Evolutionary conservation across 768 basidiomycete species (phyloP).

Genomic region (Lactarius trivialis): DNA sequence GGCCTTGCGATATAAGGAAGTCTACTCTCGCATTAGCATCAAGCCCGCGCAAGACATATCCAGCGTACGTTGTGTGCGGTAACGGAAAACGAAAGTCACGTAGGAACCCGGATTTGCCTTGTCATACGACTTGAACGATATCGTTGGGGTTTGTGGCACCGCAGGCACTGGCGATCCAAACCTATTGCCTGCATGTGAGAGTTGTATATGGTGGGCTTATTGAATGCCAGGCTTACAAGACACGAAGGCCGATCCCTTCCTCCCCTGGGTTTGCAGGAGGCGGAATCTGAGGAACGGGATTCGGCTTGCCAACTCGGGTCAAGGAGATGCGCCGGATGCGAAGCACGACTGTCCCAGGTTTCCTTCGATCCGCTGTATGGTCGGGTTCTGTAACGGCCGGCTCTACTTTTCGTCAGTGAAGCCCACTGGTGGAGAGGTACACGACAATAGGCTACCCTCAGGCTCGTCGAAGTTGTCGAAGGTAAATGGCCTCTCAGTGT

Average conservation of each 20-base stretch:
- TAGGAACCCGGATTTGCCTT: constrained; percentile 37
- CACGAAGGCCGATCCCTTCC: not conserved
- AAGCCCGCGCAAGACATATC: not conserved
- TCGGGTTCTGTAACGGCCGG: not conserved
- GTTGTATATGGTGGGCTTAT: not conserved
- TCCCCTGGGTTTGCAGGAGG: not conserved
- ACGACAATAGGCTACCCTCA: constrained; percentile 32
- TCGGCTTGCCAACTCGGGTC: not conserved
- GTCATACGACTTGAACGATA: constrained; percentile 48
- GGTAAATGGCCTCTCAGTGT: constrained; percentile 53
- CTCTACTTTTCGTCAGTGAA: not conserved
- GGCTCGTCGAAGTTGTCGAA: constrained; percentile 42
- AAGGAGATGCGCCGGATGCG: constrained; percentile 5
- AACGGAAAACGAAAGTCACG: constrained; percentile 63
- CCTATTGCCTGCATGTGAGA: constrained; percentile 46
- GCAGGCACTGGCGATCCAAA: constrained; percentile 24
- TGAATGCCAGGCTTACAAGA: not conserved
- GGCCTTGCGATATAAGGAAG: not conserved
- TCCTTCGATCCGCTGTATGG: not conserved
- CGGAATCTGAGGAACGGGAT: not conserved
- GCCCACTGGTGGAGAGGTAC: not conserved
- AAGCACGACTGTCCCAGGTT: constrained; percentile 8
- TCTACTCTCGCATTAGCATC: not conserved
- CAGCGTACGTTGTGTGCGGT: constrained; percentile 41
- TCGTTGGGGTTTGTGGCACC: constrained; percentile 37